Percentiles rank a stretch among this genome's conserved stretches.
These are phyloP conservation scores for Beauveria medogensis DNA, from an alignment of 2,329 filamentous ascomycete species.

Conservation along the genomic window DNA sequence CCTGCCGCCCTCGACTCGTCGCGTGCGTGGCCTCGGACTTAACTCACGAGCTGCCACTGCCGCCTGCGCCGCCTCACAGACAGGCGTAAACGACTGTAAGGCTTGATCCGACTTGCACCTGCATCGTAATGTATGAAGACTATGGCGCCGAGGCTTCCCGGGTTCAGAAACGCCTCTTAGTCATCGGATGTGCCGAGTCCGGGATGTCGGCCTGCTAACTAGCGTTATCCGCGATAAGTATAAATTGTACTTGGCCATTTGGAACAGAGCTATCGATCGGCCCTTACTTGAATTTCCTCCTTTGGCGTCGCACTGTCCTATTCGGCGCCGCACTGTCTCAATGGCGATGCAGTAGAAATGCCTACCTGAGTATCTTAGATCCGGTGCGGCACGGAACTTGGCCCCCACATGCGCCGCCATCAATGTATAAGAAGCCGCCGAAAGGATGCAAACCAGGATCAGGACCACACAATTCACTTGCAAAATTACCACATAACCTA, in stretches of 20 bases:
- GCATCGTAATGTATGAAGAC: neutral
- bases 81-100: neutral
- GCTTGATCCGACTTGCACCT: neutral
- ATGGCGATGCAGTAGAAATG: neutral
- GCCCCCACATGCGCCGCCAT: neutral
- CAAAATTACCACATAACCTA: neutral
- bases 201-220: neutral
- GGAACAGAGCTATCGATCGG: neutral
- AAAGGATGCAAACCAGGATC: neutral
- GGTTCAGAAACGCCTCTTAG: neutral
- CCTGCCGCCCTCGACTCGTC: neutral
- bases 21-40: neutral
- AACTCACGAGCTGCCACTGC: neutral
- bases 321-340: neutral
- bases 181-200: neutral
- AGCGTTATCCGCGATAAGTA: neutral
- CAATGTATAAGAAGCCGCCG: neutral
- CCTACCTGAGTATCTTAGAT: neutral
- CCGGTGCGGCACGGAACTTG: neutral
- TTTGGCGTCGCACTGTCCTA: neutral
- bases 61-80: too few species aligned
- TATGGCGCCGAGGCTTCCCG: neutral
- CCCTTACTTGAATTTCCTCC: neutral
- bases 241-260: neutral
- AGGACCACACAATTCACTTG: neutral